Base-by-base conservation (phyloP, 2,329 filamentous ascomycete species). In the Colletotrichum sublineola region DNA sequence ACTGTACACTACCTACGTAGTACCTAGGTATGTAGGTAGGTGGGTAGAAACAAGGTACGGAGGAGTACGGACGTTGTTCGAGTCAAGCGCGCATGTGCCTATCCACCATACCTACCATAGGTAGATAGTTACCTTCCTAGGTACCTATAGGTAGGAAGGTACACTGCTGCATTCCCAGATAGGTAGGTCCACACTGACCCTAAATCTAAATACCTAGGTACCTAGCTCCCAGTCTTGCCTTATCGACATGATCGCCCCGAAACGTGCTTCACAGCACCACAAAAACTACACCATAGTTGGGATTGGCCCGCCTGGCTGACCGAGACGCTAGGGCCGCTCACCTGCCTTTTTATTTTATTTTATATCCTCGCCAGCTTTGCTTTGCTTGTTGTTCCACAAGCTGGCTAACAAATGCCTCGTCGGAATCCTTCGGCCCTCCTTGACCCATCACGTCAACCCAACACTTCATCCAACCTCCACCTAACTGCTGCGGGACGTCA, bases 391-490 rank as follows among this genome's bases (percentile, higher is more conserved):
- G 46, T 63, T 63, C 46, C 46, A 63, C 61, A 53, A 53, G n/a
- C 36, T 24, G 33, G 60, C 40, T 50, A 56, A 42, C 70, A 5
- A 69, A 64, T 72, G 48, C 46, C 53, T 65, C 66, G 46, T 40
- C 36, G 33, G 55, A 67, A 65, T 73, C 70, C 70, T 72, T 70
- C 61, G 50, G 20, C 50, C 61, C 12, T 48, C 52, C 42, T 71
- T 55, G 31, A 56, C 55, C 66, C 60, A 60, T 73, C 57, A 68
- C 55, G 46, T 36, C 55, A 48, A 58, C 38, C 50, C 38, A 44
- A 46, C 63, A 33, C 40, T 48, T 67, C 48, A 36, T 67, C 48
- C 48, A 40, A 60, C 65, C 58, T 68, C 65, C 69, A 68, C 65
- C 38, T 33, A 20, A 20, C 36, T 33, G 15, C n/a, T 63, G 61